phyloP scores from a whole-genome alignment of 768 basidiomycete genomes.

The Sistotremastrum suecicum region DNA sequence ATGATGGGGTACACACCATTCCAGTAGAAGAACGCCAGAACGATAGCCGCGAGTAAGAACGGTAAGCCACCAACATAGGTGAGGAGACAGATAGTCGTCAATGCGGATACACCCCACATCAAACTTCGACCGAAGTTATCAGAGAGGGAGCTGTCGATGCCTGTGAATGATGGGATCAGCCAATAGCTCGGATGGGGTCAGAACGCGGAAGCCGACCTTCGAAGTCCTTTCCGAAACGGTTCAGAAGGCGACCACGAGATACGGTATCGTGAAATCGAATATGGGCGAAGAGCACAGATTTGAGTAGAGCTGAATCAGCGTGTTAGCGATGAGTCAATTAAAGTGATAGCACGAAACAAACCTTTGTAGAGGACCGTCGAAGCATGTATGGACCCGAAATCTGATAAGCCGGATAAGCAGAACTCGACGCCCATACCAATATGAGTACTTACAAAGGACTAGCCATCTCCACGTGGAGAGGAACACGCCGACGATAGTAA shows the following conservation, averaged over 20 bases:
- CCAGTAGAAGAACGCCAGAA: conserved; percentile 53
- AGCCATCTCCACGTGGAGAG: conserved; percentile 53
- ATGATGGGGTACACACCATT: conserved; percentile 32
- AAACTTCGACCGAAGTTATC: conserved; percentile 78
- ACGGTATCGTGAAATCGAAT: conserved; percentile 91
- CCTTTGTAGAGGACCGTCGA: conserved; percentile 65
- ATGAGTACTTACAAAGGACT: conserved; percentile 42
- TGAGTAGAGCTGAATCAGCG: conserved; percentile 25
- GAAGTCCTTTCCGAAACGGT: conserved; percentile 84
- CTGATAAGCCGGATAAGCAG: conserved; percentile 15
- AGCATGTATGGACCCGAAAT: conserved; percentile 71
- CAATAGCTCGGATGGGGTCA: conserved; percentile 14
- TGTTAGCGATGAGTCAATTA: not conserved
- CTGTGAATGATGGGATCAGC: conserved; percentile 27
- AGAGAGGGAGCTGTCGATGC: conserved; percentile 68
- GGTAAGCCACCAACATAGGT: conserved; percentile 66
- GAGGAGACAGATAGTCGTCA: conserved; percentile 60
- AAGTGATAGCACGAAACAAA: conserved; percentile 13
- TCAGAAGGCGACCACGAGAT: conserved; percentile 69
- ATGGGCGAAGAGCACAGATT: conserved; percentile 73
- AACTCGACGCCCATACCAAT: not conserved
- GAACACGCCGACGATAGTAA: conserved; percentile 32
- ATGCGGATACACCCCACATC: conserved; percentile 52
- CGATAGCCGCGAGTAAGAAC: conserved; percentile 46
- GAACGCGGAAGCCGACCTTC: conserved; percentile 34